These are phyloP conservation scores for Yarrowia porcina DNA, from an alignment of 805 yeast genomes.

Conservation along the genomic window DNA sequence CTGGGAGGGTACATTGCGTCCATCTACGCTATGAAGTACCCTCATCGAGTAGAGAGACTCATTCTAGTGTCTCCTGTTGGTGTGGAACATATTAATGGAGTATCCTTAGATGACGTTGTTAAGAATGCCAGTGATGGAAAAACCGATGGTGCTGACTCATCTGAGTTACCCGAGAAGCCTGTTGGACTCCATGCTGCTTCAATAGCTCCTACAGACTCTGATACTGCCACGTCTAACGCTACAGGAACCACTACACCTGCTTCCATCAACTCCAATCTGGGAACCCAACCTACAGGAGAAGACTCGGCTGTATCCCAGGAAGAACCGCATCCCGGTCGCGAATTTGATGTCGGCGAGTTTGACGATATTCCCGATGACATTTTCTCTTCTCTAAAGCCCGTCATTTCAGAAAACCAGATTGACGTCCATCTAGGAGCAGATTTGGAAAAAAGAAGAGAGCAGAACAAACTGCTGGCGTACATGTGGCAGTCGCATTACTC, in stretches of 20 bases:
- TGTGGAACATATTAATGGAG: slow-evolving; percentile 57
- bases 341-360: not conserved
- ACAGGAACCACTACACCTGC: not conserved
- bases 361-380: slow-evolving; percentile 27
- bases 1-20: slow-evolving; percentile 73
- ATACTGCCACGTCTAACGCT: not conserved
- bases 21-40: slow-evolving; percentile 59
- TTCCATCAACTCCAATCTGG: not conserved
- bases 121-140: not conserved
- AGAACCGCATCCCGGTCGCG: not conserved
- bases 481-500: slow-evolving; percentile 84
- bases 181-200: not conserved
- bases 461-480: slow-evolving; percentile 55
- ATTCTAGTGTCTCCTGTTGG: slow-evolving; percentile 75
- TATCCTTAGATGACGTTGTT: slow-evolving; percentile 34
- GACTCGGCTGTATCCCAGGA: not conserved
- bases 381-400: slow-evolving; percentile 10
- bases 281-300: not conserved
- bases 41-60: slow-evolving; percentile 51
- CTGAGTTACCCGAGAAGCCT: too few species aligned
- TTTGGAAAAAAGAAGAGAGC: slow-evolving; percentile 32
- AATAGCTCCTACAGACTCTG: not conserved
- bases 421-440: slow-evolving; percentile 43
- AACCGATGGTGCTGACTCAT: not conserved
- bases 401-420: slow-evolving; percentile 38